Evolutionary conservation across 192 early-diverging fungal species (phyloP).

Genomic region (Jimgerdemannia lactiflua): DNA sequence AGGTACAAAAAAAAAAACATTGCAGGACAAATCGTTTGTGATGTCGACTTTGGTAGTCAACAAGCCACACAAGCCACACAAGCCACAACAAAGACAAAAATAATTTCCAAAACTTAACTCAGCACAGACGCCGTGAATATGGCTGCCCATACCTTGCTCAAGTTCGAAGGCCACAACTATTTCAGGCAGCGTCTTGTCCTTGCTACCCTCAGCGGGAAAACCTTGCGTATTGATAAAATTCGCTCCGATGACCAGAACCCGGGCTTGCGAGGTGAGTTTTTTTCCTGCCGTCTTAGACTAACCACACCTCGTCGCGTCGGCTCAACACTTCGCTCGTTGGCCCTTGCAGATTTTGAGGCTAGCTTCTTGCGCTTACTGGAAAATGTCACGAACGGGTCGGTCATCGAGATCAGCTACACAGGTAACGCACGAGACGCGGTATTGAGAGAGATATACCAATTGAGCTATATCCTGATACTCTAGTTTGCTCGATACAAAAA

Average conservation of each 20-base stretch:
- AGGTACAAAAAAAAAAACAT: no score
- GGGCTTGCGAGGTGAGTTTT: constrained; percentile 68
- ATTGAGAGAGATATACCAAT: no score
- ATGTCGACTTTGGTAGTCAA: no score
- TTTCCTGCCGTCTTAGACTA: not conserved
- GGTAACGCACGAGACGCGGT: constrained; percentile 34
- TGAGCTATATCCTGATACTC: not conserved
- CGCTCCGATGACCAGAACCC: constrained; percentile 82
- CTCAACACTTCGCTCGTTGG: constrained; percentile 2
- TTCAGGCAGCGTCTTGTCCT: constrained; percentile 89
- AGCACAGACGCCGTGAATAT: no score
- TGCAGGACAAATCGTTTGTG: no score
- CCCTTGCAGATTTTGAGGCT: constrained; percentile 82
- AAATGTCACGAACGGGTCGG: constrained; percentile 89
- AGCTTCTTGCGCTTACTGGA: constrained; percentile 89
- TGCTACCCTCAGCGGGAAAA: constrained; percentile 76
- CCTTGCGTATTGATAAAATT: constrained; percentile 89
- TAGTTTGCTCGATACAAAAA: not conserved
- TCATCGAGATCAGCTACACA: constrained; percentile 92
- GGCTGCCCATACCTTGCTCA: constrained; percentile 22
- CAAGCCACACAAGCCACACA: no score
- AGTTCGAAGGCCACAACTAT: constrained; percentile 82
- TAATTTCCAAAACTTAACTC: no score
- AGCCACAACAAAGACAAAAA: no score
- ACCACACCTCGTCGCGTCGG: not conserved